phyloP scores from a whole-genome alignment of 163 green algal species.

The Smithsoniella earleae region DNA sequence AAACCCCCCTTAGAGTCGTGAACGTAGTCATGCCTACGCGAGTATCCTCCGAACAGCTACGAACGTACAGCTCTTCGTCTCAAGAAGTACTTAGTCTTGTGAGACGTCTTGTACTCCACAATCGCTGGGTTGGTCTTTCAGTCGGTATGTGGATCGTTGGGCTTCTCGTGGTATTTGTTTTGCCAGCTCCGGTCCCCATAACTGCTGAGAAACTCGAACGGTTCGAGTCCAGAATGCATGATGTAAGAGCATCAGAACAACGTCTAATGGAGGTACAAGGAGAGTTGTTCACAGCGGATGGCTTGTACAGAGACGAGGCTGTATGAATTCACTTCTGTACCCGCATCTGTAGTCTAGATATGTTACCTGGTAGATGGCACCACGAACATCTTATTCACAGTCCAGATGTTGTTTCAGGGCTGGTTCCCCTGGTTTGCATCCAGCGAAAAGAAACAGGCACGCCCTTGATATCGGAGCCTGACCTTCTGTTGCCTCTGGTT shows the following conservation, averaged over 20 bases:
- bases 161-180: slow-evolving; percentile 20
- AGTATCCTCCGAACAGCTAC: too few relatives aligned
- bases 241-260: slow-evolving; percentile 4
- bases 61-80: too few relatives aligned
- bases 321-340: background rate
- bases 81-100: background rate
- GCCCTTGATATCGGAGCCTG: background rate
- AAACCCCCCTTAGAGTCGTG: too few relatives aligned
- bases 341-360: too few relatives aligned
- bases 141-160: slow-evolving; percentile 9
- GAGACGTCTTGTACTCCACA: background rate
- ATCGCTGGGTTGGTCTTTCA: background rate
- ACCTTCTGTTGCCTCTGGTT: background rate
- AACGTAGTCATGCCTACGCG: too few relatives aligned
- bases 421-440: background rate
- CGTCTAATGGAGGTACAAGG: background rate
- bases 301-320: background rate
- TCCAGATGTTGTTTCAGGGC: background rate
- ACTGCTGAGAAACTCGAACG: slow-evolving; percentile 4
- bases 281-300: background rate
- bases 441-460: background rate
- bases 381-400: background rate
- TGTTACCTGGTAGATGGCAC: too few relatives aligned
- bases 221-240: background rate
- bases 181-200: slow-evolving; percentile 3